Evolutionary conservation across 108 stramenopile species (phyloP).

Genomic region (Nitzschia sp.): DNA sequence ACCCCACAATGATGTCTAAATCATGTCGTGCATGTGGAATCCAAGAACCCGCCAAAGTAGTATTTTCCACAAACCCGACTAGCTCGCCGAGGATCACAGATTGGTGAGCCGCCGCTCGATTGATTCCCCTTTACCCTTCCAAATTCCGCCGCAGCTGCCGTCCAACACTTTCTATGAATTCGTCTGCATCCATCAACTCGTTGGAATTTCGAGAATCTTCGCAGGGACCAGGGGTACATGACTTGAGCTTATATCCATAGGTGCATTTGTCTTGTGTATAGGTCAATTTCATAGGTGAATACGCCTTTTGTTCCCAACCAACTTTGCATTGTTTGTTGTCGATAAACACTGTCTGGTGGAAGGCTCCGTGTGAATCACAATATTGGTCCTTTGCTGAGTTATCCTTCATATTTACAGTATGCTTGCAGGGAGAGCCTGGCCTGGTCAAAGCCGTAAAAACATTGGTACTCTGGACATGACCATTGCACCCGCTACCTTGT

Average conservation of each 20-base stretch:
- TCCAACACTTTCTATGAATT: background rate
- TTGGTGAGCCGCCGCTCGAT: too few species aligned
- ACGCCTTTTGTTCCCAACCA: constrained; percentile 16
- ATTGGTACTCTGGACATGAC: background rate
- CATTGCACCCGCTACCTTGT: constrained; percentile 4
- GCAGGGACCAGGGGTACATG: constrained; percentile 20
- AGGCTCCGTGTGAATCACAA: constrained; percentile 7
- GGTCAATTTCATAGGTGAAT: constrained; percentile 22
- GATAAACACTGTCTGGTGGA: constrained; percentile 23
- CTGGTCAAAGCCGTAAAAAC: constrained; percentile 7
- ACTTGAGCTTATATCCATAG: constrained; percentile 22
- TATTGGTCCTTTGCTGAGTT: constrained; percentile 24
- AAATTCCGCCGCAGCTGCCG: constrained; percentile 1
- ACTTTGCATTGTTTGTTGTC: constrained; percentile 19
- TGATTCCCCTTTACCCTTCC: too few species aligned
- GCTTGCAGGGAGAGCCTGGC: constrained; percentile 24
- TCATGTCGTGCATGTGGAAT: too few species aligned
- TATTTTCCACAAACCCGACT: too few species aligned
- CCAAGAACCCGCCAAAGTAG: too few species aligned
- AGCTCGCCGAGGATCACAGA: too few species aligned
- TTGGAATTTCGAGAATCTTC: background rate
- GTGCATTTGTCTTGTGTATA: constrained; percentile 21
- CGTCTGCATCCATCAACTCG: background rate
- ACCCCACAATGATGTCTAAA: too few species aligned
- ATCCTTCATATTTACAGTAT: constrained; percentile 12